These are phyloP conservation scores for Acrodontium crateriforme DNA, from an alignment of 2,329 filamentous ascomycete genomes.

Conservation along the genomic window DNA sequence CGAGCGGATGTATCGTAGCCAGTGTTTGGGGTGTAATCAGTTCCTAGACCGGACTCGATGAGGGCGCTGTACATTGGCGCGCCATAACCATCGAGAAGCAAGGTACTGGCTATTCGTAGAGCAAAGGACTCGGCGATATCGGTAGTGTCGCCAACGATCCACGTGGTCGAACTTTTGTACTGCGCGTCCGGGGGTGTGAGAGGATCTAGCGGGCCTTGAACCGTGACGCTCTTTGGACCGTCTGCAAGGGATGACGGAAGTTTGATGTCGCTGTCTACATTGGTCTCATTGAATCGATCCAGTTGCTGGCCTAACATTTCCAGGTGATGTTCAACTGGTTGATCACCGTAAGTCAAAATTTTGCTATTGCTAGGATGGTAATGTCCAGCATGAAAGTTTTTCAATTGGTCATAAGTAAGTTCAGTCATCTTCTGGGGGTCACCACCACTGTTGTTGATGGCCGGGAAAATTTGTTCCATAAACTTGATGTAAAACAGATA, in stretches of 20 bases:
- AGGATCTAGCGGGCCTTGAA: conserved; percentile 73
- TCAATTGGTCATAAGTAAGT: conserved; percentile 78
- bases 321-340: conserved; percentile 71
- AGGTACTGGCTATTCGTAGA: conserved; percentile 62
- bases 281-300: conserved; percentile 55
- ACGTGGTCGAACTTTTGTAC: conserved; percentile 85
- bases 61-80: conserved; percentile 82
- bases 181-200: conserved; percentile 76
- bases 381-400: conserved; percentile 77
- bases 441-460: conserved; percentile 90
- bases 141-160: conserved; percentile 72
- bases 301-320: conserved; percentile 64
- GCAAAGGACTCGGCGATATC: conserved; percentile 83
- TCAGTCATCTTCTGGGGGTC: conserved; percentile 95
- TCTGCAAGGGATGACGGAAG: conserved; percentile 55
- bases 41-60: conserved; percentile 78
- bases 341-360: conserved; percentile 87
- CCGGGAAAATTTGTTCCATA: conserved; percentile 85
- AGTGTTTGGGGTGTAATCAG: conserved; percentile 88
- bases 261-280: conserved; percentile 60
- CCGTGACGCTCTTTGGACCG: conserved; percentile 54
- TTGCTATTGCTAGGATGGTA: conserved; percentile 98
- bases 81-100: conserved; percentile 88
- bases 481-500: conserved; percentile 95
- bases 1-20: conserved; percentile 71